These are phyloP conservation scores for Aureobasidium uvarum DNA, from an alignment of 2,329 filamentous ascomycete genomes.

Conservation along the genomic window DNA sequence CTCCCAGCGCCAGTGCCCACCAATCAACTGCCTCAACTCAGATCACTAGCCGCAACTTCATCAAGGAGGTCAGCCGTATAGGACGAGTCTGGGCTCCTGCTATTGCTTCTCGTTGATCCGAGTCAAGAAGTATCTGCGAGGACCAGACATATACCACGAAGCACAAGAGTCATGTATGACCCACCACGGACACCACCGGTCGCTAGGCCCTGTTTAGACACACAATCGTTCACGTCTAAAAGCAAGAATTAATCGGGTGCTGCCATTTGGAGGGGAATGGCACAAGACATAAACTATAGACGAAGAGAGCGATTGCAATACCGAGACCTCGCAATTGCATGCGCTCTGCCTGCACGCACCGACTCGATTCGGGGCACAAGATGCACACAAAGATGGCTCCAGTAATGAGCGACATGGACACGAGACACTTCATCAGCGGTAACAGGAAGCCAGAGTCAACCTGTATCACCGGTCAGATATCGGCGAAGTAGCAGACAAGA, in stretches of 20 bases:
- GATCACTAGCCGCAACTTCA: constrained; percentile 79
- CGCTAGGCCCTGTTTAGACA: not conserved
- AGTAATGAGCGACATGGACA: not conserved
- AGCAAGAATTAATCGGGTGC: not conserved
- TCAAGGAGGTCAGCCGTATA: constrained; percentile 78
- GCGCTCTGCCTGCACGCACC: not conserved
- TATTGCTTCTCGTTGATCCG: constrained; percentile 38
- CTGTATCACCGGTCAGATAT: not conserved
- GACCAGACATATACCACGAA: not conserved
- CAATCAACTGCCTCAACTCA: constrained; percentile 54
- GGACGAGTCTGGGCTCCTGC: constrained; percentile 82
- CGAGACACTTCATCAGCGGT: not conserved
- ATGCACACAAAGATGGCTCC: not conserved
- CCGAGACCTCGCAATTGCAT: not conserved
- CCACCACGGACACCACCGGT: not conserved
- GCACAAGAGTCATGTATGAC: not conserved
- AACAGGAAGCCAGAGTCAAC: not conserved
- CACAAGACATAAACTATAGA: not conserved
- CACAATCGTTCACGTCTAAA: not conserved
- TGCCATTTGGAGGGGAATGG: not conserved
- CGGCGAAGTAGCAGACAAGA: no score
- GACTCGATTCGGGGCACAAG: not conserved
- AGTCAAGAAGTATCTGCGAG: not conserved
- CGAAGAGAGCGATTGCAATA: not conserved
- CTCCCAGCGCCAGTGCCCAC: constrained; percentile 55